Base-by-base conservation (phyloP, 1,284 basidiomycete genomes). In the Ustilago cynodontis region DNA sequence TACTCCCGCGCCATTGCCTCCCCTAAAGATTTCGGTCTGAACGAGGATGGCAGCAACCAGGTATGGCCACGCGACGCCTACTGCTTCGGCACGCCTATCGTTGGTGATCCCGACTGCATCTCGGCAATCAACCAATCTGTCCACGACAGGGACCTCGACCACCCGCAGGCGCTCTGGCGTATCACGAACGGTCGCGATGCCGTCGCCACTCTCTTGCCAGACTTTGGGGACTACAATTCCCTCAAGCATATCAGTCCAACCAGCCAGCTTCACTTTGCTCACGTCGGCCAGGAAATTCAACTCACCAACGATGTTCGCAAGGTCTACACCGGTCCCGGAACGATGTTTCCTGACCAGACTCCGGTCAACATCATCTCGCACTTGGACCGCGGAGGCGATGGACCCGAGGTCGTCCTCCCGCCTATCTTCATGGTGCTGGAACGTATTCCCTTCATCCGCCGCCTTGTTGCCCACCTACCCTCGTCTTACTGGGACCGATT, bases 261-360 rank as follows among this genome's bases (percentile, higher is more conserved):
- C 16, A 77, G 68, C 39, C 77, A 79, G 65, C 68, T 79, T 22
- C 70, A 79, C 63, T 79, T 76, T 64, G 69, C 77, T 2, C 77
- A 79, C 54, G 41, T 79, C 29, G 77, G 77, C 18, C 69, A 76
- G 53, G 73, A 79, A 55, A 45, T 79, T 13, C 71, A 78, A 59
- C 54, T 78, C 14, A 43, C 24, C 51, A 63, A 65, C 52, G 28
- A 73, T 29, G 20, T 61, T 18, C 49, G 43, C 39, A 68, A 60
- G 49, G 67, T 74, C 53, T 69, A 59, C 51, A 65, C 71, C 7
- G 77, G 77, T 24, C 77, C 77, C 0, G 77, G 77, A 31, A 79
- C 77, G 9, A n/a, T 73, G 60, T 60, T 79, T 14, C 66, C 77
- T 3, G 60, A 39, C 6, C 49, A 57, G 22, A 67, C 71, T 20